A percentile compares a stretch with the other conserved stretches of the same genome.
These are phyloP conservation scores for Fusarium fracticaudum DNA, from an alignment of 2,329 filamentous ascomycete genomes.

Conservation along the genomic window DNA sequence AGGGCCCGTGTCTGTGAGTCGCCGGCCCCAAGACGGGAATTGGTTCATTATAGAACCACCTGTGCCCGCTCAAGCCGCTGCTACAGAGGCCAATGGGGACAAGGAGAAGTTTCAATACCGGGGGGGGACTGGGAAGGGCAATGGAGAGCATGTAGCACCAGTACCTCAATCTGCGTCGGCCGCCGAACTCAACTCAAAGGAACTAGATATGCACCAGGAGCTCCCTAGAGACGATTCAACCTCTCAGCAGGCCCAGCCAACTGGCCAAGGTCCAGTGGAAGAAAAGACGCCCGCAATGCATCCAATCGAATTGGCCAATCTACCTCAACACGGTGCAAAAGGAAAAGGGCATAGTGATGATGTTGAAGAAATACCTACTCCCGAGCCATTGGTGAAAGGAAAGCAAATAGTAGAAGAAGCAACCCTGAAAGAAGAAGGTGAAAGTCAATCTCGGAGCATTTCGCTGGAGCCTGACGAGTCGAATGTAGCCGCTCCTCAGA, in stretches of 20 bases:
- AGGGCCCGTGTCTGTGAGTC: neutral
- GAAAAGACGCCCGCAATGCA: accelerated
- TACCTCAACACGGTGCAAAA: neutral
- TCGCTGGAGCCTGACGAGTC: accelerated
- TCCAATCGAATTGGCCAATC: accelerated
- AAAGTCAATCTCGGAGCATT: no score
- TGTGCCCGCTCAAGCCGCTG: accelerated
- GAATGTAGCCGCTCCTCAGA: accelerated
- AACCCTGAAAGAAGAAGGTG: neutral
- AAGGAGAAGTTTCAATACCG: neutral
- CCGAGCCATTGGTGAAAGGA: no score
- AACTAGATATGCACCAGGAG: neutral
- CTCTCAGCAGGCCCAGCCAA: accelerated
- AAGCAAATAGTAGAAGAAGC: no score
- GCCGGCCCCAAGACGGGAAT: neutral
- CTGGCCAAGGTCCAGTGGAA: accelerated
- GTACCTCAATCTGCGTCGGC: no score
- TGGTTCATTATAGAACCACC: neutral
- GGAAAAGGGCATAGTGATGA: no score
- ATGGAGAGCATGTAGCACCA: neutral
- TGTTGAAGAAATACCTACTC: neutral
- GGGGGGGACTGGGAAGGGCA: accelerated
- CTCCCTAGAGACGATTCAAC: accelerated
- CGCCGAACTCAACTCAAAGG: neutral
- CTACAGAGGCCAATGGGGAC: accelerated